Base-by-base conservation (phyloP, 805 yeast genomes). In the Lipomyces starkeyi region DNA sequence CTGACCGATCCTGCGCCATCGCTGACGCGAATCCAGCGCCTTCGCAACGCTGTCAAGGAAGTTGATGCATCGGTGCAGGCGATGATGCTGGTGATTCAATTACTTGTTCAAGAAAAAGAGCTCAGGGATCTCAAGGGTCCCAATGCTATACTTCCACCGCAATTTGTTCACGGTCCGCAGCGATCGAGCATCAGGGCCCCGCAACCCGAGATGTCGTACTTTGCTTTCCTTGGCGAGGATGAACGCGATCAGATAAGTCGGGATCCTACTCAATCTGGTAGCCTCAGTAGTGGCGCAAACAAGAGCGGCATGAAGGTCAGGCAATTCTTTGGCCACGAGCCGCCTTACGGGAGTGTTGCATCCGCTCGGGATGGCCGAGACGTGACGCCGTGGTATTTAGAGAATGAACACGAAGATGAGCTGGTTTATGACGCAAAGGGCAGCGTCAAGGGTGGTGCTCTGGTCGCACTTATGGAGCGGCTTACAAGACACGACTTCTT, bases 361-460 rank as follows among this genome's bases (percentile, higher is more conserved):
- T 35, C 63, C 3, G 59, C n/a, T 40, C 62, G 58, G 6, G 63
- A 62, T 2, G 20, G 65, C 13, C 25, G 63, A 14, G 65, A 68
- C n/a, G 71, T 49, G 22, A 67, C 76, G 22, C 85, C 87, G 1
- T 85, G 87, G 88, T 86, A 78, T 70, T 74, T 86, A 63, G 85
- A 83, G 68, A 84, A 84, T 69, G 88, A 85, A 57, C 84, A 84
- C 64, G 83, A 77, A 65, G 85, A 83, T 66, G 74, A 80, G 49
- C 68, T 79, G 61, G 81, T 88, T 32, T 87, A 86, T 73, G 95
- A 91, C 71, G 80, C 86, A 37, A 86, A 87, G 67, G 93, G 91
- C 0, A 82, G 83, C 61, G 83, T 92, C 59, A 90, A 87, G 78
- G 97, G 97, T 62, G 97, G 97, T 3, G 85, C 94, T 0, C 83